Conservation (phyloP, 2,329 filamentous ascomycete genomes). For the Fulvia fulva region DNA sequence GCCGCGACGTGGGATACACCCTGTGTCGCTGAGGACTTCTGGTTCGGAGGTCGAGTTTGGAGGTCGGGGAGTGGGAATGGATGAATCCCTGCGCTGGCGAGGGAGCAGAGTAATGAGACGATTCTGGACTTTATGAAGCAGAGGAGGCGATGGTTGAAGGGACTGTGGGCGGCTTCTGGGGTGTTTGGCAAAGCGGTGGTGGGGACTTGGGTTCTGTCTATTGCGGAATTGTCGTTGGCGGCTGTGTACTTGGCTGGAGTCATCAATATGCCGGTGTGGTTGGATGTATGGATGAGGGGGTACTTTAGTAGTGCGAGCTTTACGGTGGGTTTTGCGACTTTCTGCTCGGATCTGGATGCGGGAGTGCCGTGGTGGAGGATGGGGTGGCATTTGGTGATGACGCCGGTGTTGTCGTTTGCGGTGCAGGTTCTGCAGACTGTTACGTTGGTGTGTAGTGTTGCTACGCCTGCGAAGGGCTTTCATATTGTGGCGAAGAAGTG, state of each 20-base stretch:
- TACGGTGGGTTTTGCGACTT: background rate
- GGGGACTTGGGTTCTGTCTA: constrained; percentile 1
- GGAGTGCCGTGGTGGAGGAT: background rate
- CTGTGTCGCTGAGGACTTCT: constrained; percentile 7
- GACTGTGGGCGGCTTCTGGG: background rate
- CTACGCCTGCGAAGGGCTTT: background rate
- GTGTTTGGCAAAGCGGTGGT: background rate
- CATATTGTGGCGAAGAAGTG: background rate
- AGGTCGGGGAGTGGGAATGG: background rate
- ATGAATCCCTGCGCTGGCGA: constrained; percentile 1
- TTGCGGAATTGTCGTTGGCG: background rate
- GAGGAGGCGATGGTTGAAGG: constrained; percentile 2
- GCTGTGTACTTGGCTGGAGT: background rate
- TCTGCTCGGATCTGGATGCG: background rate
- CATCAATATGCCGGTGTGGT: background rate
- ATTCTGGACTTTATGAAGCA: constrained; percentile 4
- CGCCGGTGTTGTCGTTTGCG: background rate
- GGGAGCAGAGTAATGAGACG: constrained; percentile 2
- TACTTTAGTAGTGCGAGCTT: background rate
- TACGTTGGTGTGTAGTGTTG: background rate
- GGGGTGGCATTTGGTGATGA: background rate
- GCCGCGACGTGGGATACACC: constrained; percentile 5
- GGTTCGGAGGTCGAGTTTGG: constrained; percentile 1
- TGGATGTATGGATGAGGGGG: background rate
- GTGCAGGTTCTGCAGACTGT: constrained; percentile 1